Conservation (phyloP, 345 rosid species). For the Cardamine resedifolia region DNA sequence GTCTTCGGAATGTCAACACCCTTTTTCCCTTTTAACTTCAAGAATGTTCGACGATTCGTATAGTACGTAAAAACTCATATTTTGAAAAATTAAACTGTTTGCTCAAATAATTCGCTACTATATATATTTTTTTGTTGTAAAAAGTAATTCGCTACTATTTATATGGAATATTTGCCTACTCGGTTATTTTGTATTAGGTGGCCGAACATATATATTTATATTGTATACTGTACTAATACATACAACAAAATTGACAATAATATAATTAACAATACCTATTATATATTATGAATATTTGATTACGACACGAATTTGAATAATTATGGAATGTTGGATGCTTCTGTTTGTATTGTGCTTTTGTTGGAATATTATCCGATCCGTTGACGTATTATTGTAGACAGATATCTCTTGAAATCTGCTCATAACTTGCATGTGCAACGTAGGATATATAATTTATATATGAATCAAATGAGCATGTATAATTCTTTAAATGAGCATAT, state of each 20-base stretch:
- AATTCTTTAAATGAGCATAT: neutral
- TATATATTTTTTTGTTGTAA: too few species aligned
- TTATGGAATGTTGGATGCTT: conserved; percentile 41
- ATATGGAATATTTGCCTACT: neutral
- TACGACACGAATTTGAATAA: conserved; percentile 32
- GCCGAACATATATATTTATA: conserved; percentile 28
- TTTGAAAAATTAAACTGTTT: neutral
- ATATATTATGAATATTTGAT: conserved; percentile 21
- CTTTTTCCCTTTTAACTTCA: conserved; percentile 8
- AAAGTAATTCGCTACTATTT: neutral
- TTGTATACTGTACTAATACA: neutral
- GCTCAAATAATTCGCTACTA: neutral
- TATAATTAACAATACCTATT: neutral
- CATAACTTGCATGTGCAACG: conserved; percentile 39
- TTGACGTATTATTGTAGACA: conserved; percentile 38
- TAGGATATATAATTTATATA: conserved; percentile 22
- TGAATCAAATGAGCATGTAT: neutral
- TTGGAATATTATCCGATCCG: conserved; percentile 40
- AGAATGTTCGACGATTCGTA: conserved; percentile 21
- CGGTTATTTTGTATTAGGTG: conserved; percentile 32
- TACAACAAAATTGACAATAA: neutral
- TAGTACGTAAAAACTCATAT: conserved; percentile 6
- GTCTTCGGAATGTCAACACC: conserved; percentile 31
- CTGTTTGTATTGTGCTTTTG: conserved; percentile 41
- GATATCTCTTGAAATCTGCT: conserved; percentile 36